Evolutionary conservation across 2,329 filamentous ascomycete species (phyloP), one percentile per base, ranked within the genome.

Genomic region (Cryoendolithus antarcticus): DNA sequence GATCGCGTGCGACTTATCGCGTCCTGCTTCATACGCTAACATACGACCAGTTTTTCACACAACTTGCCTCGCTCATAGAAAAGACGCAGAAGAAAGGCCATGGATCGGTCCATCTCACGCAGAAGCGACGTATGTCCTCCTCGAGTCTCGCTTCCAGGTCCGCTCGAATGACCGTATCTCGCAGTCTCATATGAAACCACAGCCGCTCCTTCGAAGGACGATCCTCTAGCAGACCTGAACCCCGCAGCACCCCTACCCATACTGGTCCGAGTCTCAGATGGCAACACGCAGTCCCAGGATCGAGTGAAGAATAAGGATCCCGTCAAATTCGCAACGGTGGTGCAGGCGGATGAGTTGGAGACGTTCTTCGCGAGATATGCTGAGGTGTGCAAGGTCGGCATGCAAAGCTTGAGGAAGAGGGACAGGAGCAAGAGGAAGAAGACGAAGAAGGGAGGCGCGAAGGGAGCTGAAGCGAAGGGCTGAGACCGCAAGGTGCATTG

Each of bases 321-420:
- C 52, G 63, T 83, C 49, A 93, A 88, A 61, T 58, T 95, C 19
- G 85, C 84, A 2, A 96, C 91, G 0, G 62, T 94, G 0, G 86
- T 96, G 1, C 71, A 81, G 40, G 75, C 82, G 1, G 75, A 80
- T 42, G 75, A 81, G 4, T 60, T 96, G 8, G 86, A 93, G 39
- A 66, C 61, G 0, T 98, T 98, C 57, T 98, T 86, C 60, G 65
- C 69, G 24, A 72, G 75, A 37, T 98, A 96, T 65, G 88, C 86
- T 13, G 91, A 96, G 50, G 72, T 86, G 3, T 95, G 88, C 64
- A 95, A 93, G 67, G 67, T 72, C 0, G 86, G 86, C 4, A 95
- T 96, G 86, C 71, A 74, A 35, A 79, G 80, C 6, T 59, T 98
- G 63, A 96, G 94, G 75, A 94, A 93, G 58, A 74, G 91, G 50